Percentiles rank a stretch among this genome's conserved stretches.
phyloP scores from a whole-genome alignment of 2,329 filamentous ascomycete genomes.

The Tolypocladium album region DNA sequence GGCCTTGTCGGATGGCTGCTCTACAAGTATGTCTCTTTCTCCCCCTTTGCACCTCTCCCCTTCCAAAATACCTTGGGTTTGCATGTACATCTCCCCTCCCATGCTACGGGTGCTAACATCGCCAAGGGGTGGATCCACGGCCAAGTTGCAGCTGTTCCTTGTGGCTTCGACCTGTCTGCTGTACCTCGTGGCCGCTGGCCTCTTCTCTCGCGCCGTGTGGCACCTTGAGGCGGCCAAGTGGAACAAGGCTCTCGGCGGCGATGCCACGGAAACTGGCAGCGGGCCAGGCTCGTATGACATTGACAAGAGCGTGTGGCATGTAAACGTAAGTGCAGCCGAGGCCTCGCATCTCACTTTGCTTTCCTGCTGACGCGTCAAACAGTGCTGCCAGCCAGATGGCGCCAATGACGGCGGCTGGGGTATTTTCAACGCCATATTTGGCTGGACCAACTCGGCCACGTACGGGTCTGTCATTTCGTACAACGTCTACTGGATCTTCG shows the following conservation, averaged over 20 bases:
- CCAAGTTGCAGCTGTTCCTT: constrained; percentile 60
- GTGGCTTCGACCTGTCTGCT: constrained; percentile 72
- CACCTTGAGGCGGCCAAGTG: constrained; percentile 60
- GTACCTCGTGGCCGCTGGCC: constrained; percentile 73
- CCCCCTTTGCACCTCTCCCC: neutral
- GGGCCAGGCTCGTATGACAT: constrained; percentile 76
- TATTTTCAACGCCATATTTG: constrained; percentile 75
- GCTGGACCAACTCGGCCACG: constrained; percentile 82
- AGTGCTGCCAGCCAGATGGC: constrained; percentile 68
- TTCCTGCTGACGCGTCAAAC: neutral
- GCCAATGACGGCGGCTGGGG: constrained; percentile 75
- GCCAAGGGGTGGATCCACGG: constrained; percentile 28
- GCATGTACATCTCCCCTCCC: neutral
- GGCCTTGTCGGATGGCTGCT: constrained; percentile 58
- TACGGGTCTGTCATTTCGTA: constrained; percentile 82
- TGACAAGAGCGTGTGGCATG: constrained; percentile 67
- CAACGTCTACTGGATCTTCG: constrained; percentile 74
- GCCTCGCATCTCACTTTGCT: neutral
- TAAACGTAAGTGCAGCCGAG: constrained; percentile 47
- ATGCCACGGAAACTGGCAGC: constrained; percentile 34
- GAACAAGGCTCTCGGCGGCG: constrained; percentile 52
- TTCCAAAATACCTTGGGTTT: too few relatives aligned
- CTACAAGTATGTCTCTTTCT: constrained; percentile 52
- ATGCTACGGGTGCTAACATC: neutral
- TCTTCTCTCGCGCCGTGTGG: constrained; percentile 72